Base-by-base conservation (phyloP, 169 alveolate genomes). In the Plasmodium berghei region DNA sequence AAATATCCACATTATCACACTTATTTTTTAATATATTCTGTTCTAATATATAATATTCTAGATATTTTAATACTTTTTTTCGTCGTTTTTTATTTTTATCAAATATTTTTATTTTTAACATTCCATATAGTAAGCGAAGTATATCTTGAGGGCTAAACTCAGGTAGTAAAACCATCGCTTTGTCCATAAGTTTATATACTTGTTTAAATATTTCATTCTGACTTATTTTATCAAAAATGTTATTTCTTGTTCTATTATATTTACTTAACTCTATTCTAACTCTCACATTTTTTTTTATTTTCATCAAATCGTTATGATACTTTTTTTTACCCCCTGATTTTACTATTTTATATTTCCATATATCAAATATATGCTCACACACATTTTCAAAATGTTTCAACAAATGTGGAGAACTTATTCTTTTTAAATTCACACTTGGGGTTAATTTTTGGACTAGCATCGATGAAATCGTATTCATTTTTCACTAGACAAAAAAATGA, bases 361-460 rank as follows among this genome's bases (percentile, higher is more conserved):
- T 72, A 61, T 55, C 56, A 18, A 62, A 70, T 18, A 83, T 83
- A 69, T 83, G 90, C 48, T 83, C 90, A 69, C 90, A 83, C 28
- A 83, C 85, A 83, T 83, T 83, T 69, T 83, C 90, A n/a, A 83
- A 55, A 48, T 83, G 83, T 26, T 83, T 83, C 80, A 83, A 45
- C 46, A 83, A 69, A 56, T 83, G 67, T 16, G 28, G 61, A n/a
- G 74, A 56, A 83, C 70, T 83, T 67, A 83, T 83, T 83, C 14
- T 66, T 48, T 83, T 83, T 22, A 66, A 69, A n/a, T 54, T 69
- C n/a, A 83, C 90, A 83, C 73, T 20, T 1, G 90, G 90, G 1
- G 46, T 42, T 24, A 83, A 72, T 62, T 55, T 83, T 49, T 64
- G 20, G 49, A 83, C 69, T 4, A 62, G 49, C 12, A 54, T 20